Base-by-base conservation (phyloP, 1,284 basidiomycete species). In the Fistulina hepatica region DNA sequence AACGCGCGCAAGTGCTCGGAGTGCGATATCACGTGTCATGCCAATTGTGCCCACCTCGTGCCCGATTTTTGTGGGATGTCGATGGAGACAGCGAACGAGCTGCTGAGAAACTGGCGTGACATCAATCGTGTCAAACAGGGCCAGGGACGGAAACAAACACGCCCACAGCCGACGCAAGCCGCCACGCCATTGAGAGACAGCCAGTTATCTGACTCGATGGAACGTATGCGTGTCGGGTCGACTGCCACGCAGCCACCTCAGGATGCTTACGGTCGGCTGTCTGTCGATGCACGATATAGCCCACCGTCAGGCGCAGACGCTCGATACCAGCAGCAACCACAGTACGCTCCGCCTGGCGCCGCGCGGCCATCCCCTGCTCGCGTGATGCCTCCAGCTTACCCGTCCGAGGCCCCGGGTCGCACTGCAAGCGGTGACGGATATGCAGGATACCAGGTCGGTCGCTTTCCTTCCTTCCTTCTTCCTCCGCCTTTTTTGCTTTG, bases 51-150 rank as follows among this genome's bases (percentile, higher is more conserved):
- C 1, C 95, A 98, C 57, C 75, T 98, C 38, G 94, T 99, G 21
- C 95, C 95, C 41, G 94, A 98, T 62, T 97, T 99, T 61, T 99
- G 95, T 55, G 95, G 95, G 36, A 97, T 99, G 94, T 92, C 91
- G 16, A 98, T 98, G 94, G 95, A 97, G 60, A 95, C 90, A 44
- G 95, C 95, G 27, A 97, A 97, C 58, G 80, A 85, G 53, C 71
- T 99, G 19, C 72, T 98, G 39, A 80, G 82, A 44, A 85, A 94
- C 58, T 82, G 91, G 68, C 84, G 92, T 54, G 89, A 80, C 49
- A 82, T 84, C 55, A 81, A 83, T 53, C 72, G 59, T 22, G 62
- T 59, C 10, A 65, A 65, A 40, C 69, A 67, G 52, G 61, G 59
- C 33, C 48, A 54, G 44, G 40, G n/a, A n/a, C n/a, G n/a, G n/a